phyloP scores from a whole-genome alignment of 352 stramenopile species.

The Blastocystis hominis region DNA sequence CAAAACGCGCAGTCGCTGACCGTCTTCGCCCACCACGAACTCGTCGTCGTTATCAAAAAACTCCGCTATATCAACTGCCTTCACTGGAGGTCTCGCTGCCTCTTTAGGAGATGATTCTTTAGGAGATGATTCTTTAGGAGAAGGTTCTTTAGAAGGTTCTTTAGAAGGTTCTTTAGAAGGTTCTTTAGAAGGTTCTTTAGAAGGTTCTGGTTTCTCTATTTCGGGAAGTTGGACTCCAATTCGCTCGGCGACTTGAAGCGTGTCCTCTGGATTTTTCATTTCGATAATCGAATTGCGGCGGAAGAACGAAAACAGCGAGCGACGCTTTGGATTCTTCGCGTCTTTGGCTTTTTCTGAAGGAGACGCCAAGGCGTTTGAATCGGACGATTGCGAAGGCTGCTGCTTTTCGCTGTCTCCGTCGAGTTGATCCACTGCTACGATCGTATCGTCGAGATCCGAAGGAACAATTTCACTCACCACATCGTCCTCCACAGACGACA shows the following conservation, averaged over 20 bases:
- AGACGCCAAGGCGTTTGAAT: no score
- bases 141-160: neutral
- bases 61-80: neutral
- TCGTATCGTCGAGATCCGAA: no score
- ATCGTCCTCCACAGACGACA: no score
- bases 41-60: slow-evolving; percentile 34
- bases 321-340: neutral
- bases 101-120: neutral
- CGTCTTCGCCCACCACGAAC: neutral
- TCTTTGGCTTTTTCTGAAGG: neutral
- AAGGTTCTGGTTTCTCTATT: neutral
- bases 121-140: neutral
- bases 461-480: no score
- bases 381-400: no score
- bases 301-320: neutral
- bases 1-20: neutral
- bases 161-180: no score
- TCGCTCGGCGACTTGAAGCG: neutral
- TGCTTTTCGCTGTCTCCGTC: no score
- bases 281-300: neutral
- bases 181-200: neutral
- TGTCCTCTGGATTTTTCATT: neutral
- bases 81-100: neutral
- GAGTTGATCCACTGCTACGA: no score
- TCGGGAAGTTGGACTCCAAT: neutral